These are phyloP conservation scores for Aspergillus costaricaensis DNA, from an alignment of 2,329 filamentous ascomycete genomes.

Conservation along the genomic window DNA sequence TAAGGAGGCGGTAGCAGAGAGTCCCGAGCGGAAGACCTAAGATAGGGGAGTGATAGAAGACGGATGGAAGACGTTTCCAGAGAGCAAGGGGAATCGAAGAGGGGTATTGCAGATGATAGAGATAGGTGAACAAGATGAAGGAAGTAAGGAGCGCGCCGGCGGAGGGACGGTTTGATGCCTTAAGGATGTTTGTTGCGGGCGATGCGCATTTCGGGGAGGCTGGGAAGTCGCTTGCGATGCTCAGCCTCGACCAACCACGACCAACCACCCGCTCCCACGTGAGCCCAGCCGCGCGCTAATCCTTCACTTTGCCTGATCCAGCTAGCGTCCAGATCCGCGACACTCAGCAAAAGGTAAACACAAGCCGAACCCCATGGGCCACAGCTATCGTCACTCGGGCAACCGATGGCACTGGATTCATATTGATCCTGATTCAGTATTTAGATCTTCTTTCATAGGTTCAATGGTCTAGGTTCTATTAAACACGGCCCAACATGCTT, in stretches of 20 bases:
- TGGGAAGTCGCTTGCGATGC: slow-evolving; percentile 25
- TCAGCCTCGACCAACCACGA: slow-evolving; percentile 22
- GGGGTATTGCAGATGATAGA: slow-evolving; percentile 18
- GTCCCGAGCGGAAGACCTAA: slow-evolving; percentile 8
- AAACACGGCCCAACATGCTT: too few species aligned
- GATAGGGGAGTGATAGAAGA: slow-evolving; percentile 4
- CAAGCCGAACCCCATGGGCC: slow-evolving; percentile 18
- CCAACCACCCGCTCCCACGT: slow-evolving; percentile 25
- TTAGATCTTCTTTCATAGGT: too few species aligned
- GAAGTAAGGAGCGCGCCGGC: slow-evolving; percentile 21
- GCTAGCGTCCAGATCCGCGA: slow-evolving; percentile 19
- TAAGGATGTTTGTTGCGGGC: slow-evolving; percentile 26
- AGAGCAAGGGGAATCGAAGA: slow-evolving; percentile 14
- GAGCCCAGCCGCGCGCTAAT: slow-evolving; percentile 30
- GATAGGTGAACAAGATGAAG: slow-evolving; percentile 12
- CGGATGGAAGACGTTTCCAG: slow-evolving; percentile 11
- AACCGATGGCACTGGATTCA: slow-evolving; percentile 9
- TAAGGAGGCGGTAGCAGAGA: slow-evolving; percentile 7
- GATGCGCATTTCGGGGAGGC: slow-evolving; percentile 25
- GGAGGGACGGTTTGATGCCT: slow-evolving; percentile 27
- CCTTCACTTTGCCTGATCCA: slow-evolving; percentile 10
- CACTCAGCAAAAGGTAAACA: slow-evolving; percentile 23
- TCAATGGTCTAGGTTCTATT: background rate
- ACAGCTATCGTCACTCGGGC: slow-evolving; percentile 22
- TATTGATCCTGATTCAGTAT: too few species aligned